Evolutionary conservation across 352 stramenopile genomes (phyloP).

Genomic region (Thalassiosira hispida): DNA sequence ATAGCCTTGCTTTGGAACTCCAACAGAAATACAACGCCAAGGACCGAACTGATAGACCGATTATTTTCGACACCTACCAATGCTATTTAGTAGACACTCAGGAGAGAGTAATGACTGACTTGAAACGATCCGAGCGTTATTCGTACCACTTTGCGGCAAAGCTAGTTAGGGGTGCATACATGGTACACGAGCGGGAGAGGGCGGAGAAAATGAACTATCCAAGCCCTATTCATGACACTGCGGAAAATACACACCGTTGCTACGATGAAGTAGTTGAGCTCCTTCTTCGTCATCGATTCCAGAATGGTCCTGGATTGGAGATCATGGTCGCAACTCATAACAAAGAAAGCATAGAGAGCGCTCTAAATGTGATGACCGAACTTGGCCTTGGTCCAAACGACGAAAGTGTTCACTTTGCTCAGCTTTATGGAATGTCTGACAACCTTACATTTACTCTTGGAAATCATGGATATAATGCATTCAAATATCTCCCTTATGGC

Average conservation of each 20-base stretch:
- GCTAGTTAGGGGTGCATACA: constrained; percentile 97
- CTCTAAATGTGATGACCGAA: constrained; percentile 91
- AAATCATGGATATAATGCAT: constrained; percentile 91
- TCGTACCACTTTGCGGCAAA: constrained; percentile 96
- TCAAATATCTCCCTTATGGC: constrained; percentile 98
- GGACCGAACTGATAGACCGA: constrained; percentile 71
- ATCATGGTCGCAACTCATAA: constrained; percentile 99
- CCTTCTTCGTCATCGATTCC: constrained; percentile 83
- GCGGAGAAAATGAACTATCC: constrained; percentile 85
- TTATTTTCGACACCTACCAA: constrained; percentile 98
- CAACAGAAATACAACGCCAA: constrained; percentile 89
- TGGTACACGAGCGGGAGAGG: constrained; percentile 91
- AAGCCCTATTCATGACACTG: constrained; percentile 92
- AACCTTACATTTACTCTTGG: constrained; percentile 96
- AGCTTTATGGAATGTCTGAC: constrained; percentile 98
- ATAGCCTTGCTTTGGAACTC: constrained; percentile 88
- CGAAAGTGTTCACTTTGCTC: constrained; percentile 90
- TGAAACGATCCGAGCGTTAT: constrained; percentile 91
- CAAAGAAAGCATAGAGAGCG: constrained; percentile 92
- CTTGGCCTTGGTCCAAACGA: constrained; percentile 88
- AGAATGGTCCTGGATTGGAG: constrained; percentile 88
- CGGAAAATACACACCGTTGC: constrained; percentile 92
- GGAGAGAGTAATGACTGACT: constrained; percentile 90
- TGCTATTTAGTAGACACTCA: constrained; percentile 95
- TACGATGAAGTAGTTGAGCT: constrained; percentile 93